Evolutionary conservation across 2,329 filamentous ascomycete species (phyloP), one percentile per base, ranked within the genome.

Genomic region (Alternaria ethzedia): DNA sequence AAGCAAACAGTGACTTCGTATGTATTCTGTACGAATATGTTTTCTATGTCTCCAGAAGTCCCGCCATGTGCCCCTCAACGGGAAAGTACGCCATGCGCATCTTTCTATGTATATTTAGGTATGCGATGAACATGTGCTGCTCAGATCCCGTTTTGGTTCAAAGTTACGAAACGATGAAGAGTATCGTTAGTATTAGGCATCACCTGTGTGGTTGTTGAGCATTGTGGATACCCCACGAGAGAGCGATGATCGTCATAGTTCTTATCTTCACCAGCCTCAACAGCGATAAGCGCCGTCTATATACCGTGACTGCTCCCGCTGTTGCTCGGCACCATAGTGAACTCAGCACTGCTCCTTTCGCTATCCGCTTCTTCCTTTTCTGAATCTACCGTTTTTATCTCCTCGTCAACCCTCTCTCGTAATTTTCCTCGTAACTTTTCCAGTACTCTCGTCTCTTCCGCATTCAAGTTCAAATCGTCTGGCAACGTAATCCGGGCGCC

Each of bases 371-470:
- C 57, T 45, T 59, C 57, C 32, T 60, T 60, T 12, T 57, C 59
- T 17, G 54, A 23, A n/a, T 47, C 44, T 26, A 13, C 46, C 50
- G 51, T 26, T 15, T 44, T 46, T 43, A n/a, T 52, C 54, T 59
- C 61, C 13, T 47, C 47, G 28, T 68, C 66, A 5, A 66, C 36
- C 21, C 66, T 70, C 47, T 65, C 69, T 55, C 61, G 65, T 17
- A 83, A 54, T 36, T 78, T 72, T 21, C 72, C 64, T 64, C 75
- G 75, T 46, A 83, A 63, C 6, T 64, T 71, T 57, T 80, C 74
- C 55, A 83, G 45, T 21, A 83, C n/a, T 50, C 69, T 65, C 9
- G 68, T 65, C 54, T 83, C 80, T 41, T 80, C 76, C 10, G 65
- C 57, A 17, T 76, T 79, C 54, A 83, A 60, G 17, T 71, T 66